These are phyloP conservation scores for Ilyonectria robusta DNA, from an alignment of 2,329 filamentous ascomycete genomes.

Conservation along the genomic window DNA sequence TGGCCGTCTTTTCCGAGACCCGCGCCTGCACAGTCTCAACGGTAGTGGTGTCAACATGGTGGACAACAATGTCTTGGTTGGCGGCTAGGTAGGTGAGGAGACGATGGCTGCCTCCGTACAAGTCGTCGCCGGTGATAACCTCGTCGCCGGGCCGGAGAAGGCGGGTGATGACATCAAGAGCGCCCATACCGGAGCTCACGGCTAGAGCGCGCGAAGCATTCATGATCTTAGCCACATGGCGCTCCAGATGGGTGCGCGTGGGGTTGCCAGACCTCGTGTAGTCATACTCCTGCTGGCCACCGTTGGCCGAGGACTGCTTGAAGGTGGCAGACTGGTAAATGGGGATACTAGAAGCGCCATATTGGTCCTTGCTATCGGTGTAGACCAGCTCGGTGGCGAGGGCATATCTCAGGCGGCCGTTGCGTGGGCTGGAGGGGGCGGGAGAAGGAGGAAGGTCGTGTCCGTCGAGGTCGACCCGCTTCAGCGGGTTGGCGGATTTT, in stretches of 20 bases:
- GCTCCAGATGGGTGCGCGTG: constrained; percentile 94
- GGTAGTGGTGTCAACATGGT: constrained; percentile 95
- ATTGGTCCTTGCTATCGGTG: constrained; percentile 96
- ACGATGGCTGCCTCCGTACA: constrained; percentile 96
- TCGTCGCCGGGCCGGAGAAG: constrained; percentile 93
- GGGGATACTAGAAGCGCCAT: constrained; percentile 94
- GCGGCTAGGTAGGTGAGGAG: constrained; percentile 92
- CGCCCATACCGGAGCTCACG: constrained; percentile 97
- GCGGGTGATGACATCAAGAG: constrained; percentile 94
- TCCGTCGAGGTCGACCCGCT: constrained; percentile 83
- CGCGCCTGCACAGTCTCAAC: constrained; percentile 78
- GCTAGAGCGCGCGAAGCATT: constrained; percentile 91
- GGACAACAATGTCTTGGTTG: constrained; percentile 92
- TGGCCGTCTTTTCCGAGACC: constrained; percentile 85
- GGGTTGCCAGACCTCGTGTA: constrained; percentile 99
- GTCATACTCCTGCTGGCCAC: constrained; percentile 91
- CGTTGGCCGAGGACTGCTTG: constrained; percentile 87
- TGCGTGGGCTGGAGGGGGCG: constrained; percentile 90
- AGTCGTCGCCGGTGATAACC: constrained; percentile 95
- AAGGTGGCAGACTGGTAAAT: constrained; percentile 99
- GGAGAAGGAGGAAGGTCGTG: constrained; percentile 92
- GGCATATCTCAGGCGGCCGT: constrained; percentile 86
- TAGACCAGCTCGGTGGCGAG: constrained; percentile 97
- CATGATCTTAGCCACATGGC: constrained; percentile 99
- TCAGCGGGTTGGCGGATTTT: constrained; percentile 58